Evolutionary conservation across 1,284 basidiomycete genomes (phyloP).

Genomic region (Heterobasidion parviporum): DNA sequence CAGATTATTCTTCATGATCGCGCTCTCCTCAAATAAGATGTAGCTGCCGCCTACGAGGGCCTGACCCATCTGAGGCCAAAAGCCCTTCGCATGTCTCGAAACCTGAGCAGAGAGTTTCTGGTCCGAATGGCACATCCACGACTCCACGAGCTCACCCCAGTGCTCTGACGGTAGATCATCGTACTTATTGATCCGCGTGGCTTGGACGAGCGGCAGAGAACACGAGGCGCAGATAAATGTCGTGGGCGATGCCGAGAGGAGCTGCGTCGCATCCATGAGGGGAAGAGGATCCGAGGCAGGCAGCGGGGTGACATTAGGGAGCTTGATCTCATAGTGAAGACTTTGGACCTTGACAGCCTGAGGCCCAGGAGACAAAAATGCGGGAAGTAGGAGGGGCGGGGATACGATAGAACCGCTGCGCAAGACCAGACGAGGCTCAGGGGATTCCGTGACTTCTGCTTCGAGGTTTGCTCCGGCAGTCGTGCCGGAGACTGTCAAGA

Average conservation of each 20-base stretch:
- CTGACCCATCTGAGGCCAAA: slow-evolving; percentile 69
- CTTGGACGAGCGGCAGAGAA: slow-evolving; percentile 61
- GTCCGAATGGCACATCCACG: slow-evolving; percentile 97
- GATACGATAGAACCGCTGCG: slow-evolving; percentile 50
- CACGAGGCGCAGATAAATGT: slow-evolving; percentile 69
- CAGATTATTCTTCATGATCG: slow-evolving; percentile 49
- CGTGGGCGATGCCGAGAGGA: slow-evolving; percentile 42
- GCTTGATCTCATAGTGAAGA: slow-evolving; percentile 16
- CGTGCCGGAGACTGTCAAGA: slow-evolving; percentile 43
- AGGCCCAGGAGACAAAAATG: slow-evolving; percentile 49
- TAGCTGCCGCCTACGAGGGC: slow-evolving; percentile 84
- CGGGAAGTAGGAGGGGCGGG: slow-evolving; percentile 58
- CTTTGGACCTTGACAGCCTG: slow-evolving; percentile 39
- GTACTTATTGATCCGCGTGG: slow-evolving; percentile 42
- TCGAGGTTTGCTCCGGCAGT: slow-evolving; percentile 42
- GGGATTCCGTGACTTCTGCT: slow-evolving; percentile 51
- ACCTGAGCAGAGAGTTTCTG: slow-evolving; percentile 73
- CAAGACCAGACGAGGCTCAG: slow-evolving; percentile 44
- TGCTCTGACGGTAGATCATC: slow-evolving; percentile 89
- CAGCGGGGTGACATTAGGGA: slow-evolving; percentile 9
- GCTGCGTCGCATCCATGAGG: slow-evolving; percentile 63
- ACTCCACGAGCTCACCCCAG: slow-evolving; percentile 94
- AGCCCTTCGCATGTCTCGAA: slow-evolving; percentile 58
- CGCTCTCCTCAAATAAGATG: slow-evolving; percentile 62
- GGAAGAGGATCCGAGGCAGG: slow-evolving; percentile 25